Evolutionary conservation across 768 basidiomycete species (phyloP).

Genomic region (Zangia roseola): DNA sequence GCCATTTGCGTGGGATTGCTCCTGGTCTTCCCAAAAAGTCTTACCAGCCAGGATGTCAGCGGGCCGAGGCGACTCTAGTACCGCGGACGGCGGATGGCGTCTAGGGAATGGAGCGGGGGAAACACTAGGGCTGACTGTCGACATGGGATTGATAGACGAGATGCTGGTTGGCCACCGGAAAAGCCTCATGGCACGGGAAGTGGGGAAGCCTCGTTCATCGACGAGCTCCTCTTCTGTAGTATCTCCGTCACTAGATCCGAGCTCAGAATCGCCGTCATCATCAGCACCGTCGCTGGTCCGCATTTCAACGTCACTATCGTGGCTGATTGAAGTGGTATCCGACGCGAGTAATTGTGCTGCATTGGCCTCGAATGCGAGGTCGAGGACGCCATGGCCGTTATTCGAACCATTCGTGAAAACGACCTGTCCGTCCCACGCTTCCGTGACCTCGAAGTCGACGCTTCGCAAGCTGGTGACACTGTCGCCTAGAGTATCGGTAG

Average conservation of each 20-base stretch:
- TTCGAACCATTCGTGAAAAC: slow-evolving; percentile 65
- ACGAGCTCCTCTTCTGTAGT: slow-evolving; percentile 85
- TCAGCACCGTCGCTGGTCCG: slow-evolving; percentile 35
- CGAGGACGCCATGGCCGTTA: slow-evolving; percentile 51
- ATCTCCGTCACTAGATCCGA: slow-evolving; percentile 62
- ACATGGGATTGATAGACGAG: slow-evolving; percentile 69
- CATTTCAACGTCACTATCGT: slow-evolving; percentile 53
- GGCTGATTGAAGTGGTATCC: slow-evolving; percentile 46
- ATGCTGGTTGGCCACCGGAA: slow-evolving; percentile 65
- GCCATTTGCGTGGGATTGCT: slow-evolving; percentile 37
- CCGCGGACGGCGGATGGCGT: slow-evolving; percentile 27
- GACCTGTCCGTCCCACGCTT: slow-evolving; percentile 75
- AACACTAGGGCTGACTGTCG: slow-evolving; percentile 62
- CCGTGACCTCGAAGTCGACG: slow-evolving; percentile 56
- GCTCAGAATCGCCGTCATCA: slow-evolving; percentile 46
- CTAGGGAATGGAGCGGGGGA: slow-evolving; percentile 42
- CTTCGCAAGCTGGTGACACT: slow-evolving; percentile 37
- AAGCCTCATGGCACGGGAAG: slow-evolving; percentile 70
- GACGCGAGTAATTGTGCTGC: slow-evolving; percentile 51
- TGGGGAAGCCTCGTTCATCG: slow-evolving; percentile 70
- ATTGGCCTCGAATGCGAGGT: slow-evolving; percentile 69
- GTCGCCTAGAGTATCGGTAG: slow-evolving; percentile 20
- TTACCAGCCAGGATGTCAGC: slow-evolving; percentile 68
- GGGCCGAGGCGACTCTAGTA: slow-evolving; percentile 50
- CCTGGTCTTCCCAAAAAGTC: slow-evolving; percentile 50